These are phyloP conservation scores for Gelatoporia subvermispora DNA, from an alignment of 768 basidiomycete species.

Conservation along the genomic window DNA sequence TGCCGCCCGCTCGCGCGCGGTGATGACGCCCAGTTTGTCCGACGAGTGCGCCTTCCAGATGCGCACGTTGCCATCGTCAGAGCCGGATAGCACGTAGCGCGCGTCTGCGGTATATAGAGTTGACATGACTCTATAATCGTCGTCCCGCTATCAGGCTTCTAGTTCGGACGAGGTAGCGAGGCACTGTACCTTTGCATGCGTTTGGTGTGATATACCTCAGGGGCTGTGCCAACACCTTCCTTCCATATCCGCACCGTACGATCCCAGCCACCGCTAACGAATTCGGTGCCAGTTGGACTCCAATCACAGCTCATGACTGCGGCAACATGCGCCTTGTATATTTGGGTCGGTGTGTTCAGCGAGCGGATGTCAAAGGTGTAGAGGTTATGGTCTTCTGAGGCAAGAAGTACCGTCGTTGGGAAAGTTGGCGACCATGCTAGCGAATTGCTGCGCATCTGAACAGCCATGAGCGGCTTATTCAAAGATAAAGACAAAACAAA, in stretches of 20 bases:
- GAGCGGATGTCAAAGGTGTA: conserved; percentile 96
- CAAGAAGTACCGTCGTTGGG: conserved; percentile 85
- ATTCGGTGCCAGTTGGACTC: conserved; percentile 93
- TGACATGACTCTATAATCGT: conserved; percentile 66
- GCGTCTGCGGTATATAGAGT: conserved; percentile 87
- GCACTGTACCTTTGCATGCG: conserved; percentile 87
- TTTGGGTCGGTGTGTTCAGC: conserved; percentile 75
- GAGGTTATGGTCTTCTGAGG: conserved; percentile 98
- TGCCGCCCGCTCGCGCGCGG: conserved; percentile 83
- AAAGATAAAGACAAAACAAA: background rate
- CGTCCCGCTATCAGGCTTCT: background rate
- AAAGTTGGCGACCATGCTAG: conserved; percentile 95
- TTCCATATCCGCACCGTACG: conserved; percentile 92
- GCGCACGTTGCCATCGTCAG: conserved; percentile 92
- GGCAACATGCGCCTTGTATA: conserved; percentile 96
- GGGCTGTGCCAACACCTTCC: conserved; percentile 71
- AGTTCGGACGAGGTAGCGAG: background rate
- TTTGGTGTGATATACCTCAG: conserved; percentile 96
- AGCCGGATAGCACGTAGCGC: conserved; percentile 85
- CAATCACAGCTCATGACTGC: conserved; percentile 97
- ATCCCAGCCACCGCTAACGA: conserved; percentile 97
- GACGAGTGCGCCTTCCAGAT: conserved; percentile 94
- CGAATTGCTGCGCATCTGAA: conserved; percentile 80
- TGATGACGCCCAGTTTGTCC: conserved; percentile 87
- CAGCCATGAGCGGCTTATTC: conserved; percentile 1